Conservation (phyloP, 2,329 filamentous ascomycete genomes). For the Calonectria montana region DNA sequence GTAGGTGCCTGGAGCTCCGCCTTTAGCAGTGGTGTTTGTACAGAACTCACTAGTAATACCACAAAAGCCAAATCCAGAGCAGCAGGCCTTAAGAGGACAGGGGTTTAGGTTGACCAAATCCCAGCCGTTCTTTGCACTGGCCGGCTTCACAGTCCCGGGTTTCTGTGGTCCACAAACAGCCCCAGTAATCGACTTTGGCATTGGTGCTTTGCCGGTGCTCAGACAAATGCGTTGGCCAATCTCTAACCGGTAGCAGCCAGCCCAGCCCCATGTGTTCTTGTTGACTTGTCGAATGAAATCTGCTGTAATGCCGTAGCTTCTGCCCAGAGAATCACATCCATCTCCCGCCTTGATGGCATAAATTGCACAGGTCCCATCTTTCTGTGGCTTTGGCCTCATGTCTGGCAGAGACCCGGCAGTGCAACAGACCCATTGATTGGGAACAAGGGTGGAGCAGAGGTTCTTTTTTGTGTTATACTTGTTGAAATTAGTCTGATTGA, state of each 20-base stretch:
- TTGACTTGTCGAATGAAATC: constrained; percentile 52
- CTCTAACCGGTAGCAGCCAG: constrained; percentile 45
- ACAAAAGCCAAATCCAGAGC: constrained; percentile 57
- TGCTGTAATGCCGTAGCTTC: constrained; percentile 47
- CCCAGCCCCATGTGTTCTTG: constrained; percentile 53
- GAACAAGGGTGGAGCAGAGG: constrained; percentile 48
- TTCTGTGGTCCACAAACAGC: constrained; percentile 50
- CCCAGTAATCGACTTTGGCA: constrained; percentile 46
- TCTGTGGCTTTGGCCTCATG: constrained; percentile 45
- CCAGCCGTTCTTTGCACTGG: constrained; percentile 39
- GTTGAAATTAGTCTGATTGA: constrained; percentile 50
- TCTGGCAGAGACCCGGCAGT: constrained; percentile 49
- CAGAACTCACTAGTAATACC: constrained; percentile 59
- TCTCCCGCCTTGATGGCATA: constrained; percentile 48
- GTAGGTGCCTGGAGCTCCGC: constrained; percentile 43
- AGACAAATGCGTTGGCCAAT: constrained; percentile 47
- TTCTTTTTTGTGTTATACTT: constrained; percentile 50
- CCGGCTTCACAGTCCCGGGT: constrained; percentile 40
- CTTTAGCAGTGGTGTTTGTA: constrained; percentile 41
- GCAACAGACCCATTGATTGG: constrained; percentile 52
- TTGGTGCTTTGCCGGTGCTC: constrained; percentile 46
- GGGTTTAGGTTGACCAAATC: constrained; percentile 55
- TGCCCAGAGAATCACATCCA: constrained; percentile 46
- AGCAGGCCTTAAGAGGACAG: constrained; percentile 58
- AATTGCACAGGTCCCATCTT: constrained; percentile 50